Conservation (phyloP, 2,329 filamentous ascomycete genomes). For the Beauveria medogensis region DNA sequence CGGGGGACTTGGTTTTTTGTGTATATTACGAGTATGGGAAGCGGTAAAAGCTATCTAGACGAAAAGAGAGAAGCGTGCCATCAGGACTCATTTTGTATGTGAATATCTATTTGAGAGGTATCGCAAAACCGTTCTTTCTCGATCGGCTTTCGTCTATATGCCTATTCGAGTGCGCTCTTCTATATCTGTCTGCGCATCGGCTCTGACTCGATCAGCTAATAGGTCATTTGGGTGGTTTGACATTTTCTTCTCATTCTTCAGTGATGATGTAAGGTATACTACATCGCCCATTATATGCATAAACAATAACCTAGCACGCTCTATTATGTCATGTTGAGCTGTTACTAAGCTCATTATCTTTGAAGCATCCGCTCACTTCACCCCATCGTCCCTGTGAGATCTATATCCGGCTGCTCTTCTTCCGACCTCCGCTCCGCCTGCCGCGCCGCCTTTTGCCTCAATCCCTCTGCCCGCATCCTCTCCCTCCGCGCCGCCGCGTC, state of each 20-base stretch:
- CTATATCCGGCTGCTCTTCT: constrained; percentile 13
- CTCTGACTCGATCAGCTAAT: too few relatives aligned
- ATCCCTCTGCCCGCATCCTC: constrained; percentile 50
- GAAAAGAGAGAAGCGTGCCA: constrained; percentile 18
- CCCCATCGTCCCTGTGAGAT: background rate
- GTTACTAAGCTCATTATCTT: too few relatives aligned
- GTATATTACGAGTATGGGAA: constrained; percentile 26
- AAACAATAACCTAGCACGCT: too few relatives aligned
- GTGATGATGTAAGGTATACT: too few relatives aligned
- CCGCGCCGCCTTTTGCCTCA: constrained; percentile 42
- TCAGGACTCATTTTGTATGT: background rate
- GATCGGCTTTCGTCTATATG: too few relatives aligned
- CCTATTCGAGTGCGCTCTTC: too few relatives aligned
- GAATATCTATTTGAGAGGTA: too few relatives aligned
- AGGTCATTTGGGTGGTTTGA: too few relatives aligned
- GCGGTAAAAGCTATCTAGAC: constrained; percentile 24
- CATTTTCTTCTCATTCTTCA: too few relatives aligned
- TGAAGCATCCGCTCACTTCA: background rate
- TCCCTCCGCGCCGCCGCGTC: constrained; percentile 42
- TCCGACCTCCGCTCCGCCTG: constrained; percentile 16
- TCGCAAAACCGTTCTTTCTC: too few relatives aligned
- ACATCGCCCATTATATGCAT: too few relatives aligned
- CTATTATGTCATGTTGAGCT: background rate
- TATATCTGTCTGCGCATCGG: too few relatives aligned
- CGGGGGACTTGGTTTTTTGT: constrained; percentile 12